Conservation (phyloP, 768 basidiomycete species). For the Boletus vermiculosoides region DNA sequence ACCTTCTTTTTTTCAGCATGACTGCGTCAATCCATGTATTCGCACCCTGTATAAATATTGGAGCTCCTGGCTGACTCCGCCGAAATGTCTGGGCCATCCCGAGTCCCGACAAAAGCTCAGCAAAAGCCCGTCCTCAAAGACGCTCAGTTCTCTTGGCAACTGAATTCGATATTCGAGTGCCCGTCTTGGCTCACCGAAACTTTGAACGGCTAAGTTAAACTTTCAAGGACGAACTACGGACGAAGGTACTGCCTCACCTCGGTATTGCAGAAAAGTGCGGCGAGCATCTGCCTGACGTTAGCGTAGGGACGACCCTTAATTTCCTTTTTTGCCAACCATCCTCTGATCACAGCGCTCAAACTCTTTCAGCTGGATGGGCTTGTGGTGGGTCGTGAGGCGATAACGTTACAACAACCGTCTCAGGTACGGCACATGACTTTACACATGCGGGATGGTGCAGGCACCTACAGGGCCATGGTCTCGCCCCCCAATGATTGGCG, state of each 20-base stretch:
- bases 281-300: not conserved
- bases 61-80: not conserved
- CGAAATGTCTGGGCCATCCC: conserved; percentile 1
- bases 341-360: not conserved
- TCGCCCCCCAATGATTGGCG: conserved; percentile 4
- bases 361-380: not conserved
- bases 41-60: not conserved
- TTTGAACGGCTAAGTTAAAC: conserved; percentile 14
- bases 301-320: not conserved
- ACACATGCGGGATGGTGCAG: not conserved
- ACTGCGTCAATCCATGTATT: not conserved
- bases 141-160: conserved; percentile 10
- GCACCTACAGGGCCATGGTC: not conserved
- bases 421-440: not conserved
- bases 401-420: not conserved
- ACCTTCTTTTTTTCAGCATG: not conserved
- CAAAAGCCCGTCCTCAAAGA: conserved; percentile 1
- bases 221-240: not conserved
- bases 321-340: not conserved
- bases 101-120: conserved; percentile 1
- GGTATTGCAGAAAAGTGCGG: not conserved
- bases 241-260: not conserved
- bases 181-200: conserved; percentile 7
- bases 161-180: not conserved
- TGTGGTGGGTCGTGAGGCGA: not conserved